phyloP scores from a whole-genome alignment of 179 eudicot species.

The Gypsophila paniculata region DNA sequence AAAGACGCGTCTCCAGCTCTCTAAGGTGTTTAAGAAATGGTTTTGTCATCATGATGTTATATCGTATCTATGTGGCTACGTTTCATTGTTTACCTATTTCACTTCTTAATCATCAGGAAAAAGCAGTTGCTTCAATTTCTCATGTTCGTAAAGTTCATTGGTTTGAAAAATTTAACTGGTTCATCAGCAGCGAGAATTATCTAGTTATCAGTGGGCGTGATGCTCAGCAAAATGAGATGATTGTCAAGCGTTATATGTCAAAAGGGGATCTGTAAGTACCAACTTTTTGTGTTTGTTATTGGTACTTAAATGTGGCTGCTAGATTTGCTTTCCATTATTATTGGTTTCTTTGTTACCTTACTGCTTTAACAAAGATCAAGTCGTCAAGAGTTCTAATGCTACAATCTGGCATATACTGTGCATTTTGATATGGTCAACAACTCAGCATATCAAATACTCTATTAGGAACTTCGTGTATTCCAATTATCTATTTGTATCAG shows the following conservation, averaged over 20 bases:
- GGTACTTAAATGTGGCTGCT: neutral
- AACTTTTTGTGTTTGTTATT: slow-evolving; percentile 39
- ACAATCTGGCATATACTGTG: neutral
- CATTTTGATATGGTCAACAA: no score
- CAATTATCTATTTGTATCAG: no score
- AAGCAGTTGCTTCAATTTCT: slow-evolving; percentile 84
- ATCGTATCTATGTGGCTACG: neutral
- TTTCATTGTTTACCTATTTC: neutral
- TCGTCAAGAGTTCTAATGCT: neutral
- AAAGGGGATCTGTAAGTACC: slow-evolving; percentile 92
- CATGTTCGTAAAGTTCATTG: slow-evolving; percentile 99
- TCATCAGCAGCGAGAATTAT: slow-evolving; percentile 94
- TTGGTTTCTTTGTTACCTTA: neutral
- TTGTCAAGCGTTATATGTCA: slow-evolving; percentile 95
- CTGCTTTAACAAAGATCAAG: neutral
- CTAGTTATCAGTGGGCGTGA: slow-evolving; percentile 93
- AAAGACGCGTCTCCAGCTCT: slow-evolving; percentile 87
- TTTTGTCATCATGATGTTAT: slow-evolving; percentile 1
- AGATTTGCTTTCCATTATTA: neutral
- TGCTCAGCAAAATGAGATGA: slow-evolving; percentile 99
- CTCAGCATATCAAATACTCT: neutral
- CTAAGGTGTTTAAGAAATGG: slow-evolving; percentile 55
- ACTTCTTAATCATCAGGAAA: slow-evolving; percentile 57
- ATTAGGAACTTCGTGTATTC: neutral
- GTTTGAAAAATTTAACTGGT: slow-evolving; percentile 99